phyloP scores from a whole-genome alignment of 139 green algal species.

The Asterochloris sp. region DNA sequence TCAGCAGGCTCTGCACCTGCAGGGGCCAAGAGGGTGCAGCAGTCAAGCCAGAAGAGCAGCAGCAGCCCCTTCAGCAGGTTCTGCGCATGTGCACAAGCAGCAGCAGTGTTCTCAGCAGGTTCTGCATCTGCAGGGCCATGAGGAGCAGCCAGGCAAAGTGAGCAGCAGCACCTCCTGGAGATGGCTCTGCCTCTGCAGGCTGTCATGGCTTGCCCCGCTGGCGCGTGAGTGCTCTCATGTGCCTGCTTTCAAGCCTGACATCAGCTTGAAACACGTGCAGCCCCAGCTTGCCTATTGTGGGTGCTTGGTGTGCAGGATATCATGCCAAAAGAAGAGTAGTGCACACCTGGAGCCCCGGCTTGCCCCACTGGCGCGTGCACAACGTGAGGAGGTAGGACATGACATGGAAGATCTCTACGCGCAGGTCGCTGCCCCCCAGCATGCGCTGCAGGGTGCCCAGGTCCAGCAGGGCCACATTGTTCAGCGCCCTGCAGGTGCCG shows the following conservation, averaged over 20 bases:
- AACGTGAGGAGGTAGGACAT: constrained; percentile 45
- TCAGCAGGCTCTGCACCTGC: constrained; percentile 32
- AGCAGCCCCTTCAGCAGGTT: not conserved
- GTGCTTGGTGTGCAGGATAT: not conserved
- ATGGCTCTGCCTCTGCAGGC: too few relatives aligned
- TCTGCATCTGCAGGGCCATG: too few relatives aligned
- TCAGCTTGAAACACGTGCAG: too few relatives aligned
- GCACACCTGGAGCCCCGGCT: not conserved
- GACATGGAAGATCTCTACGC: constrained; percentile 57
- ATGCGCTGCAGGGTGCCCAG: constrained; percentile 39
- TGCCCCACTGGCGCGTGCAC: constrained; percentile 38
- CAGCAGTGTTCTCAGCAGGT: not conserved
- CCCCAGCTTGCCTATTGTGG: too few relatives aligned
- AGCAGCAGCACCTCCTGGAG: too few relatives aligned
- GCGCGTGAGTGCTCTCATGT: too few relatives aligned
- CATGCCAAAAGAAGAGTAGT: not conserved
- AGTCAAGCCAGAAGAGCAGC: too few relatives aligned
- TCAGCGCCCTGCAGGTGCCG: constrained; percentile 5
- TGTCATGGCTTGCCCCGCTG: too few relatives aligned
- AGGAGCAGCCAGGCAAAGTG: too few relatives aligned
- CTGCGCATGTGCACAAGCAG: not conserved
- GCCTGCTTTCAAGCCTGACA: too few relatives aligned
- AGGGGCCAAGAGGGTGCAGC: too few relatives aligned
- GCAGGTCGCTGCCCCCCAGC: constrained; percentile 38
- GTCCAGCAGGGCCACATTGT: constrained; percentile 37